phyloP scores from a whole-genome alignment of 441 rosid species.

The Populus trichocarpa region DNA sequence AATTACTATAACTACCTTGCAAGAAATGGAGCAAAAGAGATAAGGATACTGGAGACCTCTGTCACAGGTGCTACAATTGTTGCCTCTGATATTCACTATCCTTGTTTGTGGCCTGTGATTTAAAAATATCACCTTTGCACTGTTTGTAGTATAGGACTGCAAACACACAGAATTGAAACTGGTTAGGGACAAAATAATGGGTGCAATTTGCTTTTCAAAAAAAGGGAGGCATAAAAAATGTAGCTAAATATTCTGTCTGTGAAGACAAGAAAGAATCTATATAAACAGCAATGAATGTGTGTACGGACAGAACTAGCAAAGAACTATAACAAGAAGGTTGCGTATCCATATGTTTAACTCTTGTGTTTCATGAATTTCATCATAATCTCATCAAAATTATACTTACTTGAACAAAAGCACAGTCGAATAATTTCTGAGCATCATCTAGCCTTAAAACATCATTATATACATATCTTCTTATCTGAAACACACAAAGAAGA shows the following conservation, averaged over 20 bases:
- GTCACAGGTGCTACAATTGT: conserved; percentile 64
- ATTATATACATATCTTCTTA: conserved; percentile 82
- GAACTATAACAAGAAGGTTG: not conserved
- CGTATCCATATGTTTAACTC: not conserved
- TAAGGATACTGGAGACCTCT: conserved; percentile 74
- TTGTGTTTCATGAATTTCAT: not conserved
- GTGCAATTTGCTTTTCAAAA: not conserved
- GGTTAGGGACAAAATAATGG: not conserved
- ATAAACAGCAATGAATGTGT: not conserved
- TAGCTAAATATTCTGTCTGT: not conserved
- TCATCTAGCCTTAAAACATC: conserved; percentile 77
- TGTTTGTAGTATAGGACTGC: conserved; percentile 78
- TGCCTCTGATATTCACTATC: conserved; percentile 67
- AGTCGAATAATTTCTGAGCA: conserved; percentile 74
- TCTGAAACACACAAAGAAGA: conserved; percentile 35
- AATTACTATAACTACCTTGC: conserved; percentile 55
- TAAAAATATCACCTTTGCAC: conserved; percentile 78
- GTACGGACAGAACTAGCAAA: not conserved
- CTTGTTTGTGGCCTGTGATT: conserved; percentile 73
- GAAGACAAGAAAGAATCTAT: too few relatives aligned
- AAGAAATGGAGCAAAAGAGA: conserved; percentile 73
- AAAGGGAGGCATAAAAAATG: not conserved
- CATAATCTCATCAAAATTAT: not conserved
- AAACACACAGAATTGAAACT: not conserved
- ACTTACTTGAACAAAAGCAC: conserved; percentile 79